These are phyloP conservation scores for Kokia cookei DNA, from an alignment of 441 rosid species.

Conservation along the genomic window DNA sequence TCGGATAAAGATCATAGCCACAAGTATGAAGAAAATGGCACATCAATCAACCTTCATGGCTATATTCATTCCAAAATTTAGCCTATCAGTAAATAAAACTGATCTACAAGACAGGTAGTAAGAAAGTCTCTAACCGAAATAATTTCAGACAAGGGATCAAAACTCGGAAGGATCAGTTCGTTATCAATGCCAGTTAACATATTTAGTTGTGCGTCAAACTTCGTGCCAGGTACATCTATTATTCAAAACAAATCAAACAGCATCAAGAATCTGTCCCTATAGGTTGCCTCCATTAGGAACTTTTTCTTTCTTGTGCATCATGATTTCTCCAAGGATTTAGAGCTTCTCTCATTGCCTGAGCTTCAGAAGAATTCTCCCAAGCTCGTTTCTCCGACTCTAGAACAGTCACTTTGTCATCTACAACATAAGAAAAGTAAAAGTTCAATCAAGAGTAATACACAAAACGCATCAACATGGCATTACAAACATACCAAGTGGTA, in stretches of 20 bases:
- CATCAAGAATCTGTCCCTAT: not conserved
- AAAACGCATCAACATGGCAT: not conserved
- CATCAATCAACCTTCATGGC: not conserved
- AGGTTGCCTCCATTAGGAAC: slow-evolving; percentile 18
- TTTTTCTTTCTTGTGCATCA: slow-evolving; percentile 37
- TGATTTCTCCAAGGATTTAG: slow-evolving; percentile 87
- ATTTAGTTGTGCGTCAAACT: not conserved
- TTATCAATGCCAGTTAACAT: not conserved
- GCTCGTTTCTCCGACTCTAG: slow-evolving; percentile 83
- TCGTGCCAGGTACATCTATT: not conserved
- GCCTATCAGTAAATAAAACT: not conserved
- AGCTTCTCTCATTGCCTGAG: slow-evolving; percentile 73
- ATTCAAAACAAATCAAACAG: slow-evolving; percentile 6
- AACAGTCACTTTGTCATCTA: slow-evolving; percentile 87
- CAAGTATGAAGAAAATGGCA: not conserved
- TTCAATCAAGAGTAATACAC: not conserved
- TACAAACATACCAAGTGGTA: not conserved
- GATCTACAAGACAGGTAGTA: not conserved
- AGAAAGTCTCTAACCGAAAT: not conserved
- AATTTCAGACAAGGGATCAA: not conserved
- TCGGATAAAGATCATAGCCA: not conserved
- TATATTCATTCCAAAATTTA: not conserved
- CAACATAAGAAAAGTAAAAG: slow-evolving; percentile 10
- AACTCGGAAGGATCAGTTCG: not conserved
- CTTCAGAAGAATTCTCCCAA: slow-evolving; percentile 77